These are phyloP conservation scores for Schwanniomyces occidentalis DNA, from an alignment of 805 yeast genomes.

Conservation along the genomic window DNA sequence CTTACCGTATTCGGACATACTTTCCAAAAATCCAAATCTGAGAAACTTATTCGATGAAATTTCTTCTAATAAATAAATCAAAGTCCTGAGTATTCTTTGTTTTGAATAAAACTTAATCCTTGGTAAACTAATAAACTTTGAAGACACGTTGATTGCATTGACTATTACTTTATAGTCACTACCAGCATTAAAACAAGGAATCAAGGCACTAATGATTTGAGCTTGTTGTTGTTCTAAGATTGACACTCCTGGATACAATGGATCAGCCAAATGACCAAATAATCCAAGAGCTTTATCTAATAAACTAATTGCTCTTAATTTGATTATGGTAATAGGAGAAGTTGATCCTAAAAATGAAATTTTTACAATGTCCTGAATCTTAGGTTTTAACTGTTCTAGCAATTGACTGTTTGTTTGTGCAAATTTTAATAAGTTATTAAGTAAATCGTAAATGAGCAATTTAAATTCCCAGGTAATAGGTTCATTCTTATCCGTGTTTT, in stretches of 20 bases:
- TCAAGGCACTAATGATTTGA: constrained; percentile 83
- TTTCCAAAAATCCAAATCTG: constrained; percentile 57
- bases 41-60: constrained; percentile 43
- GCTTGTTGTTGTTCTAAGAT: constrained; percentile 92
- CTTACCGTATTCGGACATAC: constrained; percentile 43
- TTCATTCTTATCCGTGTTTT: constrained; percentile 48
- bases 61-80: constrained; percentile 67
- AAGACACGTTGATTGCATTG: constrained; percentile 74
- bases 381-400: constrained; percentile 41
- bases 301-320: constrained; percentile 64
- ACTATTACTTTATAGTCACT: constrained; percentile 74
- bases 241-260: constrained; percentile 67
- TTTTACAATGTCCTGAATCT: constrained; percentile 66
- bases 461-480: constrained; percentile 61
- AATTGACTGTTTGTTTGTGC: constrained; percentile 40
- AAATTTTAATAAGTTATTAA: constrained; percentile 43
- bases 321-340: constrained; percentile 58
- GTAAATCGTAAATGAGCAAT: constrained; percentile 45
- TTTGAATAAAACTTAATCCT: constrained; percentile 45
- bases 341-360: constrained; percentile 82
- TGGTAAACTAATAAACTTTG: constrained; percentile 61
- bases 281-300: constrained; percentile 61
- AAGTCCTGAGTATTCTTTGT: constrained; percentile 56
- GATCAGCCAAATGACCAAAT: constrained; percentile 65
- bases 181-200: constrained; percentile 79